Evolutionary conservation across 164 flowering plant species (phyloP), one percentile per base, ranked within the genome.

Genomic region (Nymphaea thermarum): DNA sequence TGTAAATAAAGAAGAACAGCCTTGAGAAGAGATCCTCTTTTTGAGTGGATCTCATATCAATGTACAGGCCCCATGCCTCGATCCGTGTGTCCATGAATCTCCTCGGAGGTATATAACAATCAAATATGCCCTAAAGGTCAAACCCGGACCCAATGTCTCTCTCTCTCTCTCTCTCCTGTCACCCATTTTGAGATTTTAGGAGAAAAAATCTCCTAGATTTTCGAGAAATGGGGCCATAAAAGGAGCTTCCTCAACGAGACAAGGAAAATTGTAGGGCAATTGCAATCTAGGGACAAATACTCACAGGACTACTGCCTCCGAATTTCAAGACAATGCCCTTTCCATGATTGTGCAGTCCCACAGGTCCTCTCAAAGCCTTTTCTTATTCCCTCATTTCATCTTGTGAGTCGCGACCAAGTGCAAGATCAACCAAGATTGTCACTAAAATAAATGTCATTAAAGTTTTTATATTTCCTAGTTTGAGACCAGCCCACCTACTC

Each of bases 401-500:
- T 51, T 51, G 57, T 51, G 57, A 51, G 14, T 51, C 57, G 57
- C 5, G 57, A 51, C 57, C 14, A 51, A 51, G 57, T 51, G 57
- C 57, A 51, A 8, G 12, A 51, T 51, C 12, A 51, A 51, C 57
- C 14, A 51, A 51, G 57, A 10, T 51, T 51, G 11, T 6, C 10
- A n/a, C 25, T 61, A 61, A 36, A n/a, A 7, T 55, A 55, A 8
- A 8, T 55, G 10, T 8, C 16, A 8, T 55, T 55, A 55, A 55
- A 17, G n/a, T 11, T 61, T 7, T 61, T 61, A 61, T 61, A 61
- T 61, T 61, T 61, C 42, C 63, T 61, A 61, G 11, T 61, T 61
- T 11, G 41, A 61, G 63, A 61, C 63, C 7, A 61, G 11, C 63
- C 63, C 42, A 61, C 25, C 63, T 36, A 61, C 63, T 61, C 63